These are phyloP conservation scores for Xylariales sp. DNA, from an alignment of 2,329 filamentous ascomycete genomes.

Conservation along the genomic window DNA sequence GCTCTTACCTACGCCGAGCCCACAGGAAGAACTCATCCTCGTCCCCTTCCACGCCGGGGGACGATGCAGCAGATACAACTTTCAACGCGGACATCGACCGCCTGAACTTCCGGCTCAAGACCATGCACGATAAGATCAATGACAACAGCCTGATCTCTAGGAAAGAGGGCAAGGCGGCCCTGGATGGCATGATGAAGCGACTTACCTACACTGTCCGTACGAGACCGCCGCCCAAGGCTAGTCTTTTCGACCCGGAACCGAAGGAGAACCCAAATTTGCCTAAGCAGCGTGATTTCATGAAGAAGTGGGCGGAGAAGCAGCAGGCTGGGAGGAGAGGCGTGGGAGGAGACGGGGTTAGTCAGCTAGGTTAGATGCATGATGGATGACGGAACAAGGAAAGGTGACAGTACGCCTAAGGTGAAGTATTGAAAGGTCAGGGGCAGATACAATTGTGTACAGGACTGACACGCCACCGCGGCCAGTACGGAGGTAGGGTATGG, in stretches of 20 bases:
- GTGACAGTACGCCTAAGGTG: too few species aligned
- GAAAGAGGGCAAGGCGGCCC: slow-evolving; percentile 69
- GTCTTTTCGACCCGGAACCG: slow-evolving; percentile 40
- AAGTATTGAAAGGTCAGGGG: too few species aligned
- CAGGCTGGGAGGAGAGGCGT: background rate
- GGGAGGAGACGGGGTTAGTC: too few species aligned
- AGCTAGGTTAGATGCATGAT: too few species aligned
- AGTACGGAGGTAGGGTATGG: too few species aligned
- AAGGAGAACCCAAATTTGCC: slow-evolving; percentile 35
- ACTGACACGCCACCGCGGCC: too few species aligned
- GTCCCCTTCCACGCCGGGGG: slow-evolving; percentile 23
- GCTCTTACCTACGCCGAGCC: slow-evolving; percentile 16
- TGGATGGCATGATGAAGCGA: slow-evolving; percentile 72
- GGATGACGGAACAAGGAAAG: too few species aligned
- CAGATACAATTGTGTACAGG: too few species aligned
- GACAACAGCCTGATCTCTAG: slow-evolving; percentile 70
- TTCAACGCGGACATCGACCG: slow-evolving; percentile 72
- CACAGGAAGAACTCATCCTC: slow-evolving; percentile 22
- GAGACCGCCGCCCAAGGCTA: slow-evolving; percentile 48
- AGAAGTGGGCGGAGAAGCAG: slow-evolving; percentile 30
- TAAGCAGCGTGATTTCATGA: slow-evolving; percentile 46
- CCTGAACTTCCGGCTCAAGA: slow-evolving; percentile 55
- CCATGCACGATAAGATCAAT: slow-evolving; percentile 58
- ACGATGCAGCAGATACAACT: slow-evolving; percentile 26
- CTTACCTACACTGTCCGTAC: slow-evolving; percentile 68